Base-by-base conservation (phyloP, 2,329 filamentous ascomycete genomes). In the Ophiocordyceps camponoti-floridani region DNA sequence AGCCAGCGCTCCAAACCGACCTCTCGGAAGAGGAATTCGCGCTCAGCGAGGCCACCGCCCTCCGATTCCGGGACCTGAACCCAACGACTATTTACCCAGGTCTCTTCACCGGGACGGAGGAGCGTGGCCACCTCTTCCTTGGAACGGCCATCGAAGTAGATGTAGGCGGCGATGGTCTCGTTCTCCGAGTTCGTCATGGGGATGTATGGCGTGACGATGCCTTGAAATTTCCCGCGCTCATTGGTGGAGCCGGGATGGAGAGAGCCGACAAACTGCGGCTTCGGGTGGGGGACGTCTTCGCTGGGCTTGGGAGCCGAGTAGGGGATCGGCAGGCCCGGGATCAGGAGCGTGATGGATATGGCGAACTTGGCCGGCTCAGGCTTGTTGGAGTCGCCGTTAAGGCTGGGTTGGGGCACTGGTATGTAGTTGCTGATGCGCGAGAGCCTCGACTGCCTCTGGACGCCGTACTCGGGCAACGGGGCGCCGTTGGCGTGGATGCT, bases 21-120 rank as follows among this genome's bases (percentile, higher is more conserved):
- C 62, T 98, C 91, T 46, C 89, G 84, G 65, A 98, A 98, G 51
- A 98, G 67, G 54, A 98, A 98, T 59, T 98, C 91, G 51, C 91
- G 79, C 67, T 98, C 91, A 28, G 91, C 91, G 41, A 98, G 75
- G 40, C 91, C 91, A 43, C 91, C 91, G 30, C 89, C 89, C 63
- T 96, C 89, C 23, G 82, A 77, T 27, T 88, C 81, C 3, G 89
- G 86, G 7, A 98, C 79, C 58, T 93, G 89, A 43, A 98, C 91
- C 91, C 91, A 98, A 54, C 91, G 75, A 46, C 87, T 95, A 58
- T 96, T 98, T 23, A 98, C 93, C 91, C 91, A 98, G 2, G 91
- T 98, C 65, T 98, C 91, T 59, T 96, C 91, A 23, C 91, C 89
- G 12, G 88, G 82, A 45, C 91, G 75, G 44, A 98, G 69, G 46